Evolutionary conservation across 306 rosid genomes (phyloP), one percentile per base, ranked within the genome.

Genomic region (Dalbergia oliveri): DNA sequence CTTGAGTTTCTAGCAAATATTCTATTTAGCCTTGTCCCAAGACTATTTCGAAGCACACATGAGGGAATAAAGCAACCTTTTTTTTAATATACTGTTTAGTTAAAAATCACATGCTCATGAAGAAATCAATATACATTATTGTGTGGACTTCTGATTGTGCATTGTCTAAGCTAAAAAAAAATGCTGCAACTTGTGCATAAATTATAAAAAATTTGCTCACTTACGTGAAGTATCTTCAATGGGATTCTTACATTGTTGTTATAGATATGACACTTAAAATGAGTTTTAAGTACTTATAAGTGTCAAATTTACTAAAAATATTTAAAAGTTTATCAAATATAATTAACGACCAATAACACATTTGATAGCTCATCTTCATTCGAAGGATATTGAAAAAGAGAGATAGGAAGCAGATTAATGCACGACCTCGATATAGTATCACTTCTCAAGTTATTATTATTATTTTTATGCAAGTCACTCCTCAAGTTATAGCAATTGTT

Each of bases 1-100:
- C 45, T 66, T 66, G 73, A 57, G 54, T 23, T 62, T 31, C 58
- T 21, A 23, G 57, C 63, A 54, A 33, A 31, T 35, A 41, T 75
- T 81, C 50, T 33, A 41, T 19, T 9, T 43, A 43, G 11, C 21
- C 75, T 64, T 77, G 61, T 19, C 72, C 58, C 50, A 8, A 67
- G n/a, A 49, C 41, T 35, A 31, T 39, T 63, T 61, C 7, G 44
- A 41, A 23, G 9, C 61, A 76, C 53, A 69, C 78, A 69, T 69
- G 59, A 43, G 73, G 35, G 60, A 39, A 49, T 14, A 47, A 54
- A 54, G 4, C 18, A 9, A 54, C 14, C 13, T 10, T 47, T 47
- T 45, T 43, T 43, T 43, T 43, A 43, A 43, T 43, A 8, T 43
- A 43, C 1, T 0, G 45, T 41, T 41, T 47, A 47, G 53, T 47